These are phyloP conservation scores for Gynostemma pentaphyllum DNA, from an alignment of 306 rosid genomes.

Conservation along the genomic window DNA sequence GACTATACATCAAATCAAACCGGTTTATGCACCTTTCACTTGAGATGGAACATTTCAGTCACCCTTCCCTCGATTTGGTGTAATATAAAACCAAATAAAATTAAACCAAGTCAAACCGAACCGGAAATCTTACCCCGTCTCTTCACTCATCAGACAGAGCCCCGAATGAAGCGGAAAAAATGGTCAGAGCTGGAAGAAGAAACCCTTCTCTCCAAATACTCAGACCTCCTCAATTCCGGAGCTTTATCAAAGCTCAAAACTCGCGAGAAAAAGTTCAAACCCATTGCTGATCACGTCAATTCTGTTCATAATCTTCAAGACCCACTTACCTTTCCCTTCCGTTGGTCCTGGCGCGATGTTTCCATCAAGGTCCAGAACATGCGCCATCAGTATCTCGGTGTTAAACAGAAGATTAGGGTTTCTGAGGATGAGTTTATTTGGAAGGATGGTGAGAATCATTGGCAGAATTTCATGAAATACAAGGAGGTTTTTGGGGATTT, in stretches of 20 bases:
- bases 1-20: no score
- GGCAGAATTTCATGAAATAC: conserved; percentile 80
- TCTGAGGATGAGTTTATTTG: conserved; percentile 59
- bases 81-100: no score
- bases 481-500: conserved; percentile 84
- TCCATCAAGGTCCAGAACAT: conserved; percentile 95
- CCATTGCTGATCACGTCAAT: conserved; percentile 86
- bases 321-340: conserved; percentile 60
- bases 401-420: conserved; percentile 79
- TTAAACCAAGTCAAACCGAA: no score
- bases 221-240: conserved; percentile 60
- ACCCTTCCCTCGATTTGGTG: no score
- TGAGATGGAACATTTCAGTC: no score
- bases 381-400: conserved; percentile 93
- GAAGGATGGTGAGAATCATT: conserved; percentile 83
- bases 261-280: conserved; percentile 94
- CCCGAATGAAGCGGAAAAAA: conserved; percentile 80
- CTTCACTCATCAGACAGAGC: neutral
- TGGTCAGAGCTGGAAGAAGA: conserved; percentile 92
- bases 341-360: conserved; percentile 98
- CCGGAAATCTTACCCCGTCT: no score
- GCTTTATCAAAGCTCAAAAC: conserved; percentile 65
- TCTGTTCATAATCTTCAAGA: conserved; percentile 52
- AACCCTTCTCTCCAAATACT: conserved; percentile 58
- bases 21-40: no score